Evolutionary conservation across 2,329 filamentous ascomycete species (phyloP), one percentile per base, ranked within the genome.

Genomic region (Tolypocladium endophyticum): DNA sequence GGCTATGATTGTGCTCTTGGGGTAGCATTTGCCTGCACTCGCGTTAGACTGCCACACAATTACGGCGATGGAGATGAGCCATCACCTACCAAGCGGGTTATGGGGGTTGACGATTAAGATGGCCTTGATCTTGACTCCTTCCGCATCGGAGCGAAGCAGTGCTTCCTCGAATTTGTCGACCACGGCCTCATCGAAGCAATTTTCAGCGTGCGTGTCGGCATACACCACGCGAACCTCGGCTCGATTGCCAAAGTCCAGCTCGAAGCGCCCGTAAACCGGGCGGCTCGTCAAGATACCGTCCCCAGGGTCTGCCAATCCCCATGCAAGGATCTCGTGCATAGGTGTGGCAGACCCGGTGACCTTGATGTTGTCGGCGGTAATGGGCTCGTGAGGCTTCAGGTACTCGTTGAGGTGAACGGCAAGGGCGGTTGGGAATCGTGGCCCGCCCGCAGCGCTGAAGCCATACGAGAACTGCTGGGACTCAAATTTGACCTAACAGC

Each of bases 61-160:
- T 12, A 33, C 47, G 28, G 18, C 7, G 47, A 20, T 33, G 47
- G 25, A 9, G 7, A 1, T 7, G 7, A 28, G 16, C 47, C 20
- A 1, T 47, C 20, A 16, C 76, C 36, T 52, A 73, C 71, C 81
- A 0, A 83, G 72, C 0, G 81, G 81, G 57, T 83, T 83, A 58
- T 81, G 76, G 3, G 80, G 79, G 59, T 83, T 79, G 56, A 79
- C 78, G 2, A 84, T 74, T 65, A 83, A 73, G 41, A 85, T 58
- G 1, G 76, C 80, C 56, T 71, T 72, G 45, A 82, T 72, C 16
- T 67, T 69, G 4, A 75, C 67, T 0, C 77, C 78, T 0, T 63
- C 64, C 1, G 69, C 64, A 14, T 71, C 70, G 0, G 73, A 69
- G 5, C 71, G 59, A 6, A 75, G 56, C 54, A 75, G 59, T 0